Base-by-base conservation (phyloP, 129 eudicot species). In the Saposhnikovia divaricata region DNA sequence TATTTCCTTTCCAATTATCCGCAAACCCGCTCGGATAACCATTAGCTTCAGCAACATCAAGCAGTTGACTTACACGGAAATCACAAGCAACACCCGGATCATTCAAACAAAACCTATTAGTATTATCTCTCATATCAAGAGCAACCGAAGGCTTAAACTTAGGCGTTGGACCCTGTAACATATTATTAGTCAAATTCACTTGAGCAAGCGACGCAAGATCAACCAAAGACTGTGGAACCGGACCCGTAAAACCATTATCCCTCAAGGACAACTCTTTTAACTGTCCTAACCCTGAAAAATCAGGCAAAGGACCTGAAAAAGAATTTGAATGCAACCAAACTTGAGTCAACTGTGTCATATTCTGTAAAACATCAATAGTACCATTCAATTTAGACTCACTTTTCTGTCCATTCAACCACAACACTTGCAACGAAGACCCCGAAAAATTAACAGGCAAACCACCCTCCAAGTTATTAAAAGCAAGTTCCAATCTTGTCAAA, bases 351-450 rank as follows among this genome's bases (percentile, higher is more conserved):
- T 79, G 83, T 2, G 98, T 91, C 97, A 91, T 91, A 63, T 90
- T 94, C 27, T 79, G 87, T 34, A 94, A 19, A 28, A 91, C 91
- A 79, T 69, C 89, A 69, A 94, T 75, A 4, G 85, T 75, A 14
- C 98, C 98, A 79, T 86, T 88, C 42, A 94, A 65, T 66, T 75
- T 85, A 28, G 83, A 81, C 51, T 21, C 42, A 46, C 91, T 78
- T 57, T 14, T 65, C 83, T 91, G 98, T 48, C 97, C 97, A 84
- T 94, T 94, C 68, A 94, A 81, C 98, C 97, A 94, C 27, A 94
- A 81, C 9, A 82, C 70, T 76, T 90, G 92, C 2, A 93, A 80
- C 0, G 84, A 77, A 44, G 93, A 89, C 34, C 90, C 94, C n/a
- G 90, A 55, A 48, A 93, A 91, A 21, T 86, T 83, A 71, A 44